Percentiles rank a stretch among this genome's conserved stretches.
Evolutionary conservation across 2,329 filamentous ascomycete species (phyloP).

Genomic region (Alternaria novae-zelandiae): DNA sequence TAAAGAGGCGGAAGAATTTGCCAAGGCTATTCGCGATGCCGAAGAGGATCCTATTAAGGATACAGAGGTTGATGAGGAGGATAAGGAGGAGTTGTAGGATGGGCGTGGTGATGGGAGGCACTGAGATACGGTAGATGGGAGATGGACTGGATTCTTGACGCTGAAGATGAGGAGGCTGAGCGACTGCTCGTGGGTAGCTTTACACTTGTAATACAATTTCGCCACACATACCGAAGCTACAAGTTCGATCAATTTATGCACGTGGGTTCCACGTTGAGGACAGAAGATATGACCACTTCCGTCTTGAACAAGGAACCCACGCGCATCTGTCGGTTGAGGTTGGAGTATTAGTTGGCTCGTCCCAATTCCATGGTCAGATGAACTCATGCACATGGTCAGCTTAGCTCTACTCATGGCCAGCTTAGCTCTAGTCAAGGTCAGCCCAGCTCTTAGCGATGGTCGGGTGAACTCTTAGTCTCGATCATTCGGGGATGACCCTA

Average conservation of each 20-base stretch:
- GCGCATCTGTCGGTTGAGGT: background rate
- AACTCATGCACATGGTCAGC: background rate
- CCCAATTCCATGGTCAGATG: background rate
- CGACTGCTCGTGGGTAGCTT: background rate
- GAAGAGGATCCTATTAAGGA: constrained; percentile 59
- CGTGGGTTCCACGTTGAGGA: background rate
- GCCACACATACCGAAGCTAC: background rate
- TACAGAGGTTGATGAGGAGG: constrained; percentile 35
- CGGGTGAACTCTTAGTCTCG: background rate
- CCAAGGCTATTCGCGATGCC: constrained; percentile 66
- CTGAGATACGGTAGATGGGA: background rate
- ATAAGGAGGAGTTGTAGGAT: constrained; percentile 29
- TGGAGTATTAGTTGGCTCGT: background rate
- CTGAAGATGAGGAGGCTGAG: background rate
- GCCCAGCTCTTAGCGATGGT: background rate
- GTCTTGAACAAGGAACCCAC: background rate
- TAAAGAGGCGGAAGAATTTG: constrained; percentile 67
- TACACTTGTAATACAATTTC: background rate
- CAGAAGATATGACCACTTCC: background rate
- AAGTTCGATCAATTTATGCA: background rate
- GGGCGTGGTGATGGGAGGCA: background rate
- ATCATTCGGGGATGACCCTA: background rate
- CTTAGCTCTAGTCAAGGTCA: background rate
- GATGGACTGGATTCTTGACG: background rate
- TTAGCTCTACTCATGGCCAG: background rate